Conservation (phyloP, 768 basidiomycete species). For the Cytidiella melzeri region DNA sequence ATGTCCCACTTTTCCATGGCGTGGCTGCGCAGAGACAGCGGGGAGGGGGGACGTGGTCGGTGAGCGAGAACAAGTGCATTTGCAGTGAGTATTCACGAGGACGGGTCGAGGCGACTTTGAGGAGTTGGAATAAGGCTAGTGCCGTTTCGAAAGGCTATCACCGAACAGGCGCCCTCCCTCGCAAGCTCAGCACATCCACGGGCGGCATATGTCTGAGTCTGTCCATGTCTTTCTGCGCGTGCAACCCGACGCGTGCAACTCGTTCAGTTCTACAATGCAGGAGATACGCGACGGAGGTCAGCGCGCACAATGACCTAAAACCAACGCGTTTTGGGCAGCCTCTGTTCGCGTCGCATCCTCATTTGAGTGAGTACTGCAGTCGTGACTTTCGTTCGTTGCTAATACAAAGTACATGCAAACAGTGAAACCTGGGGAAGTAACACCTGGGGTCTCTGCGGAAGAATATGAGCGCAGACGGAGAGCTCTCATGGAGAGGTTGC, state of each 20-base stretch:
- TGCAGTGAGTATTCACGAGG: background rate
- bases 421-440: constrained; percentile 65
- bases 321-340: constrained; percentile 82
- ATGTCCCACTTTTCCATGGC: constrained; percentile 30
- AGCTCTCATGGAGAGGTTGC: constrained; percentile 67
- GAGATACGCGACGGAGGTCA: constrained; percentile 30
- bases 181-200: too few species aligned
- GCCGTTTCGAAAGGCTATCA: background rate
- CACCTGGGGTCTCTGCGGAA: constrained; percentile 68
- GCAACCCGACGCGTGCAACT: background rate
- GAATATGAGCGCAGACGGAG: constrained; percentile 75
- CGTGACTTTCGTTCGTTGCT: background rate
- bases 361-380: constrained; percentile 48
- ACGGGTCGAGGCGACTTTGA: background rate
- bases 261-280: background rate
- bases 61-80: background rate
- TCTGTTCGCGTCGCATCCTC: constrained; percentile 69
- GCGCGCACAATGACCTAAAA: constrained; percentile 35
- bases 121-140: background rate
- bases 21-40: too few species aligned
- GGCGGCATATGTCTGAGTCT: too few species aligned
- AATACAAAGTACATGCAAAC: too few species aligned
- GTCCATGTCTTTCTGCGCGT: constrained; percentile 11
- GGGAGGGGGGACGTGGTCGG: background rate
- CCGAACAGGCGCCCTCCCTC: background rate